Evolutionary conservation across 1,284 basidiomycete genomes (phyloP).

Genomic region (Tranzscheliella williamsii): DNA sequence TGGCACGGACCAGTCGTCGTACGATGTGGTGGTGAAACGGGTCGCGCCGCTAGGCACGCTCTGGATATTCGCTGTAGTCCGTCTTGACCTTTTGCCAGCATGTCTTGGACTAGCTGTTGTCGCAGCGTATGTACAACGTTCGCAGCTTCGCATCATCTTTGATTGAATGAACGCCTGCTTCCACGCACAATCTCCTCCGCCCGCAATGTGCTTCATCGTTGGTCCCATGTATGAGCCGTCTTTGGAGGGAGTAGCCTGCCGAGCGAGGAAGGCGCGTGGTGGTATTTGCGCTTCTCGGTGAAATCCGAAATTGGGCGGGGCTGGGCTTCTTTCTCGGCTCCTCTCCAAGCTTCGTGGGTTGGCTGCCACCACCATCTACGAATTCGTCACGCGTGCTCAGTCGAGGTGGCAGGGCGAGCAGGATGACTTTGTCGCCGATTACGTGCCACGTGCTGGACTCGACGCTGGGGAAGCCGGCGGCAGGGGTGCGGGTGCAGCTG

Average conservation of each 20-base stretch:
- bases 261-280: no score
- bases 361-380: neutral
- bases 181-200: neutral
- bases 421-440: constrained; percentile 66
- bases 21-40: constrained; percentile 53
- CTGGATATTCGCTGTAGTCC: constrained; percentile 60
- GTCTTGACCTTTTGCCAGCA: constrained; percentile 54
- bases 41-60: constrained; percentile 60
- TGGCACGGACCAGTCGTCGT: constrained; percentile 37
- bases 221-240: no score
- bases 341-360: no score
- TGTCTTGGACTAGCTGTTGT: constrained; percentile 52
- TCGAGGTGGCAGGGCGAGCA: no score
- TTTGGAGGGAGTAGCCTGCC: no score
- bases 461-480: constrained; percentile 78
- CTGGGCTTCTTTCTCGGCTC: no score
- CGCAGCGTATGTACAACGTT: constrained; percentile 31
- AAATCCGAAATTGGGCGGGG: neutral
- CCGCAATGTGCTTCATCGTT: neutral
- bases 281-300: neutral
- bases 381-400: no score
- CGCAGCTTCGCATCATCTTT: constrained; percentile 20
- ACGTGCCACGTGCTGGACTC: constrained; percentile 91
- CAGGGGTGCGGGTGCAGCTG: constrained; percentile 26
- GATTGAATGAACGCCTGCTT: no score